A percentile compares a stretch with the other conserved stretches of the same genome.
Conservation (phyloP, 1,139 yeast genomes). For the Pichia sp. region DNA sequence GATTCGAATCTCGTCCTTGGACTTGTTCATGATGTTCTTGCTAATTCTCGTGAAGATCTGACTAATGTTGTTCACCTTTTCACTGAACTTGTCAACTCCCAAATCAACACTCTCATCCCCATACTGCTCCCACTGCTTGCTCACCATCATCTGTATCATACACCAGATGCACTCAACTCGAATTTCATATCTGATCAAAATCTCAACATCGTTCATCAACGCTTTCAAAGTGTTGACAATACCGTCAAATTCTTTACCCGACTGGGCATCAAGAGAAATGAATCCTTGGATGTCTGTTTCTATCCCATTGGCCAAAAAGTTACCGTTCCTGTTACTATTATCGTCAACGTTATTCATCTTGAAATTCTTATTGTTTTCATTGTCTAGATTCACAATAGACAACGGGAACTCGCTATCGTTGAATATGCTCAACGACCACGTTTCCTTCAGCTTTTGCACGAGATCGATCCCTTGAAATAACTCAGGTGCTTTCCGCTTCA, state of each 20-base stretch:
- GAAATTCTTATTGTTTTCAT: constrained; percentile 30
- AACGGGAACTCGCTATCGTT: constrained; percentile 15
- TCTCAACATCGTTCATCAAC: constrained; percentile 19
- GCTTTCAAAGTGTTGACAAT: constrained; percentile 8
- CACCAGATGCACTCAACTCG: constrained; percentile 21
- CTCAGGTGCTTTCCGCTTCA: constrained; percentile 44
- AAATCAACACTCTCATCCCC: constrained; percentile 21
- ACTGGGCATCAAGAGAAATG: constrained; percentile 15
- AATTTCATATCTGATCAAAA: constrained; percentile 21
- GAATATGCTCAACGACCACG: constrained; percentile 28
- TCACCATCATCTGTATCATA: constrained; percentile 20
- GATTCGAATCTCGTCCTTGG: constrained; percentile 28
- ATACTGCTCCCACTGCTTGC: constrained; percentile 14
- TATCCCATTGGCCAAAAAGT: not conserved
- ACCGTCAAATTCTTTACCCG: constrained; percentile 13
- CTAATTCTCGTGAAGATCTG: constrained; percentile 17
- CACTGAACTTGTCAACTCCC: constrained; percentile 21
- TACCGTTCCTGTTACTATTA: not conserved
- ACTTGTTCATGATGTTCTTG: constrained; percentile 51
- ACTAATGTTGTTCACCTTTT: constrained; percentile 17
- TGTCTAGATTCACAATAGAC: constrained; percentile 25
- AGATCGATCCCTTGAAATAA: constrained; percentile 14
- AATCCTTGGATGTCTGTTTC: constrained; percentile 11
- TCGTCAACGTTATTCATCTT: constrained; percentile 24
- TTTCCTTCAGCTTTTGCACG: constrained; percentile 25